A percentile compares a stretch with the other conserved stretches of the same genome.
Evolutionary conservation across 1,284 basidiomycete genomes (phyloP).

Genomic region (Cutaneotrichosporon spelunceum): DNA sequence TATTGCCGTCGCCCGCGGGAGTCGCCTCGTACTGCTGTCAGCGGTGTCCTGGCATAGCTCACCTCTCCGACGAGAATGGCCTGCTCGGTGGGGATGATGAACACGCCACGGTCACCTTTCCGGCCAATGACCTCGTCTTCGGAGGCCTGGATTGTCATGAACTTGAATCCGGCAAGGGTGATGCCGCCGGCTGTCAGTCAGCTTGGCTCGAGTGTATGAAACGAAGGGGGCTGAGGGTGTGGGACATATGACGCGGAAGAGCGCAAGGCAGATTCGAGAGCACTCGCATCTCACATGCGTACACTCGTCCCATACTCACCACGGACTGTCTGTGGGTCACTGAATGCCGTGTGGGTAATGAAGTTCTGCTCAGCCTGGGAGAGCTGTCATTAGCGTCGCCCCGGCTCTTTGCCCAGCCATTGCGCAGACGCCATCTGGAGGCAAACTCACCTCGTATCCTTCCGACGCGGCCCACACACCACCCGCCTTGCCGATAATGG

Average conservation of each 20-base stretch:
- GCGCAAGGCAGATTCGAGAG: not conserved
- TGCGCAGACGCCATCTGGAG: not conserved
- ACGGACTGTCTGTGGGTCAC: slow-evolving; percentile 54
- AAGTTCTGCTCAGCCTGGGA: slow-evolving; percentile 70
- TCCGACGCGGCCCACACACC: slow-evolving; percentile 80
- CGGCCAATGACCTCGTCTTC: slow-evolving; percentile 71
- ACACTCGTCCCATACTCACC: slow-evolving; percentile 36
- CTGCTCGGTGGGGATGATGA: slow-evolving; percentile 83
- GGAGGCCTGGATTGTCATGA: slow-evolving; percentile 66
- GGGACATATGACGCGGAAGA: not conserved
- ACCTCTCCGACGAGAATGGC: slow-evolving; percentile 75
- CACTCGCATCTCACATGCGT: not conserved
- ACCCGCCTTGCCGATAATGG: slow-evolving; percentile 79
- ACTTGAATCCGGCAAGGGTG: slow-evolving; percentile 72
- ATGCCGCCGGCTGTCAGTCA: slow-evolving; percentile 59
- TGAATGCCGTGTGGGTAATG: slow-evolving; percentile 59
- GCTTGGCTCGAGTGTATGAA: not conserved
- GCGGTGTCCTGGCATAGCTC: slow-evolving; percentile 11
- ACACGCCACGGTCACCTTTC: slow-evolving; percentile 69
- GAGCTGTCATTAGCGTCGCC: slow-evolving; percentile 57
- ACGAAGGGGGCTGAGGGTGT: not conserved
- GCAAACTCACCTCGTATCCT: slow-evolving; percentile 66
- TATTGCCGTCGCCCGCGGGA: slow-evolving; percentile 65
- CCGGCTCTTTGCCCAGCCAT: not conserved
- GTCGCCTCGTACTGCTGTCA: slow-evolving; percentile 58